Base-by-base conservation (phyloP, 768 basidiomycete genomes). In the Pluteus cervinus region DNA sequence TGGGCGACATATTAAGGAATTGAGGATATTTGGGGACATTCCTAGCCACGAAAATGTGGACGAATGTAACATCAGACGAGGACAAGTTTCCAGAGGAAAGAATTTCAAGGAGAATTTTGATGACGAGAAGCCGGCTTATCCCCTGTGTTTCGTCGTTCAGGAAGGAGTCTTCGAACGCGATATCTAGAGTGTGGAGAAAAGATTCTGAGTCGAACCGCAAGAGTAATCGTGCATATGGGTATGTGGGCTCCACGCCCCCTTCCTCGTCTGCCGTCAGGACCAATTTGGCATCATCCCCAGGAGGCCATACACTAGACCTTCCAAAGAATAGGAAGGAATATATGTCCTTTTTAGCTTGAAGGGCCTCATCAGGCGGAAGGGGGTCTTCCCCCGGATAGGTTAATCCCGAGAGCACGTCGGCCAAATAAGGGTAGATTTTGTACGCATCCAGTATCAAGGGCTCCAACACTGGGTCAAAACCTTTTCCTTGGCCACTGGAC, bases 11-110 rank as follows among this genome's bases (percentile, higher is more conserved):
- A 44, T 73, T 59, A 33, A 91, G 70, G 57, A 81, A 89, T 59
- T 96, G 92, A 1, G 86, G 80, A 61, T 98, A 99, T 62, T 97
- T 98, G 0, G 96, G 90, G 8, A 96, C 78, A 57, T 98, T 99
- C 41, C 93, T 83, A 3, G 96, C 89, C 40, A 98, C 74, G 60
- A 99, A 99, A 43, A 99, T 98, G 53, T 93, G 80, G 34, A 94
- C 71, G 57, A 99, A 87, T 3, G 87, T 91, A 41, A 66, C 62
- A 53, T 88, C 90, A 26, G 70, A 58, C 20, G 74, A 58, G 0
- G 76, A 61, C 18, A 91, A 60, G 33, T 69, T 66, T 16, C 61
- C 62, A 2, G 73, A 68, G 4, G 76, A 65, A 5, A 83, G 47
- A 24, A 93, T 79, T 51, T 97, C 91, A 40, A 92, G 70, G 24